Conservation (phyloP, 495 filamentous ascomycete species). For the Parathielavia hyrcaniae region DNA sequence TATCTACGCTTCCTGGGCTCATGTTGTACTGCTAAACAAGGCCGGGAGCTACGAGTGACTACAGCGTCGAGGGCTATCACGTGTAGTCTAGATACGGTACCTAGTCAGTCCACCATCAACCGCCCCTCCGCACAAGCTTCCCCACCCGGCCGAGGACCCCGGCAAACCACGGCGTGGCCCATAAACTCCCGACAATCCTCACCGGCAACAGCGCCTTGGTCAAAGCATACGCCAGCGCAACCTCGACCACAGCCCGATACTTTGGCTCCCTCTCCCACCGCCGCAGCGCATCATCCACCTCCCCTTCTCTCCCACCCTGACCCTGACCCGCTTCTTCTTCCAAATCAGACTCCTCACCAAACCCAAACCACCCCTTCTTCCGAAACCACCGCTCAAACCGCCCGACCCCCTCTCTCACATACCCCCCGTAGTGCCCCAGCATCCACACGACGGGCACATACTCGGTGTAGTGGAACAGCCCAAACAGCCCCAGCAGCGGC, state of each 20-base stretch:
- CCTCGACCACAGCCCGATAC: slow-evolving; percentile 54
- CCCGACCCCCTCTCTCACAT: slow-evolving; percentile 41
- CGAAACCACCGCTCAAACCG: slow-evolving; percentile 42
- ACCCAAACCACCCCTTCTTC: slow-evolving; percentile 46
- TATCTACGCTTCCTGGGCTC: neutral
- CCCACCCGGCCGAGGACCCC: slow-evolving; percentile 40
- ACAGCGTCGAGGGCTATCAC: too few species aligned
- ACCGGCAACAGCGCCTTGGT: slow-evolving; percentile 77
- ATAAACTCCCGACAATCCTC: slow-evolving; percentile 68
- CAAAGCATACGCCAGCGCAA: slow-evolving; percentile 83
- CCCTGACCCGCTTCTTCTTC: slow-evolving; percentile 12
- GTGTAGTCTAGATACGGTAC: too few species aligned
- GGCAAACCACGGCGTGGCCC: slow-evolving; percentile 94
- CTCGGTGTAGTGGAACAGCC: slow-evolving; percentile 66
- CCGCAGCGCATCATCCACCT: slow-evolving; percentile 21
- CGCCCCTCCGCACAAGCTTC: neutral
- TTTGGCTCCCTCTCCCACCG: slow-evolving; percentile 33
- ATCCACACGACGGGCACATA: slow-evolving; percentile 52
- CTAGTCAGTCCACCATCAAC: neutral
- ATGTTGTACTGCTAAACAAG: neutral
- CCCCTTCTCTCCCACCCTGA: slow-evolving; percentile 9
- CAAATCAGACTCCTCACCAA: slow-evolving; percentile 24
- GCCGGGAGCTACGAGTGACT: too few species aligned
- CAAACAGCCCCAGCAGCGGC: slow-evolving; percentile 69
- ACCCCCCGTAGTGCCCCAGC: slow-evolving; percentile 35